Conservation (phyloP, 2,329 filamentous ascomycete species). For the Arthrobotrys sphaeroides region DNA sequence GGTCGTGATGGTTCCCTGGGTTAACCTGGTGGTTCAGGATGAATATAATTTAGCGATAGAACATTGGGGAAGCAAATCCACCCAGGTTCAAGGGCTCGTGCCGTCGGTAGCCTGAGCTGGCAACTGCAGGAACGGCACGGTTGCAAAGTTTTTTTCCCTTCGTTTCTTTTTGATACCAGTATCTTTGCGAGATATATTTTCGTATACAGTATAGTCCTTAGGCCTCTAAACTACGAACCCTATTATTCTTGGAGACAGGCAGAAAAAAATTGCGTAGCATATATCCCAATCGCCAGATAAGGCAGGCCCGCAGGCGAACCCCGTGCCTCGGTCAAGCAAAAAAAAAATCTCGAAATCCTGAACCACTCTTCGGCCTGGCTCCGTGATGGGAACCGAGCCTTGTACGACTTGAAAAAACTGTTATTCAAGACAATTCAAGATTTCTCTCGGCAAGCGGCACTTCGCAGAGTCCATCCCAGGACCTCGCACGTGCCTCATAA, state of each 20-base stretch:
- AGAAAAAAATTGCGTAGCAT: background rate
- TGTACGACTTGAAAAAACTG: background rate
- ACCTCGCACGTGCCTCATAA: conserved; percentile 2
- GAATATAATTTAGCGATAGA: conserved; percentile 23
- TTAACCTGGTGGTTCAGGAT: background rate
- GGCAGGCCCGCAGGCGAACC: conserved; percentile 10
- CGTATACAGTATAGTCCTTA: background rate
- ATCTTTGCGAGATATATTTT: conserved; percentile 6
- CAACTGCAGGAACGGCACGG: conserved; percentile 42
- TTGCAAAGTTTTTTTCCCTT: background rate
- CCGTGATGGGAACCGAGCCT: conserved; percentile 7
- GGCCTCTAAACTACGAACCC: background rate
- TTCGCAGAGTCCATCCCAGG: background rate
- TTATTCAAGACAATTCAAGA: background rate
- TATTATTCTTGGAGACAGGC: background rate
- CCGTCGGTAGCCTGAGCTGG: conserved; percentile 13
- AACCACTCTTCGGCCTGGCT: conserved; percentile 12
- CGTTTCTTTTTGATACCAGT: background rate
- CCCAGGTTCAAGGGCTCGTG: conserved; percentile 30
- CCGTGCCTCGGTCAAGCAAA: background rate
- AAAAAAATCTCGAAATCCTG: background rate
- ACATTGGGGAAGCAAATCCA: background rate
- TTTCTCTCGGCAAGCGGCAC: background rate
- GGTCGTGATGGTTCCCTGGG: conserved; percentile 9
- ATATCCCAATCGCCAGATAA: conserved; percentile 2